These are phyloP conservation scores for Chaetomium sp. DNA, from an alignment of 2,329 filamentous ascomycete species.

Conservation along the genomic window DNA sequence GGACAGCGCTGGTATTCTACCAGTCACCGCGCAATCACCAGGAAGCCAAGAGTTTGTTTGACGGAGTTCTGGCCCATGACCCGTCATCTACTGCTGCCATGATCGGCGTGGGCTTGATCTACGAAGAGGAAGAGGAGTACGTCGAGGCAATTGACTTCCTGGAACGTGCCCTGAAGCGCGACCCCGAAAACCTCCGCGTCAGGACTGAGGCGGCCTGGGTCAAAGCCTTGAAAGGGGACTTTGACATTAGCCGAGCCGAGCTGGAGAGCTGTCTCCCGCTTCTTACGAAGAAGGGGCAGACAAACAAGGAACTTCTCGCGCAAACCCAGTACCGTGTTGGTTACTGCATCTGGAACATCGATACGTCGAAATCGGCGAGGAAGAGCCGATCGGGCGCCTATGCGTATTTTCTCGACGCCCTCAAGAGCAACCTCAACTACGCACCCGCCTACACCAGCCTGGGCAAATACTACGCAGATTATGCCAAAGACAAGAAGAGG, in stretches of 20 bases:
- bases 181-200: conserved; percentile 74
- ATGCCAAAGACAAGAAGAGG: conserved; percentile 81
- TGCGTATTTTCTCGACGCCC: conserved; percentile 74
- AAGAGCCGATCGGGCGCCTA: conserved; percentile 84
- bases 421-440: conserved; percentile 85
- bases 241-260: conserved; percentile 65
- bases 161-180: conserved; percentile 70
- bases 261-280: conserved; percentile 69
- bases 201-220: conserved; percentile 91
- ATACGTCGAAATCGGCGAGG: conserved; percentile 71
- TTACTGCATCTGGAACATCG: conserved; percentile 81
- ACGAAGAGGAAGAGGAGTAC: conserved; percentile 91
- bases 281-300: conserved; percentile 61
- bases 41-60: conserved; percentile 85
- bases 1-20: conserved; percentile 85
- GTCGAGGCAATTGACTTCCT: conserved; percentile 79
- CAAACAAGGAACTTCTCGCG: conserved; percentile 71
- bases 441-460: conserved; percentile 90
- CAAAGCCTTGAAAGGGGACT: conserved; percentile 78
- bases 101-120: conserved; percentile 86
- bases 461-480: conserved; percentile 88
- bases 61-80: conserved; percentile 76
- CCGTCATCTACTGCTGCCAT: conserved; percentile 76
- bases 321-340: conserved; percentile 87
- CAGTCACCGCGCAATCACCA: conserved; percentile 87